A percentile compares a stretch with the other conserved stretches of the same genome.
These are phyloP conservation scores for Aspergillus indologenus DNA, from an alignment of 495 filamentous ascomycete genomes.

Conservation along the genomic window DNA sequence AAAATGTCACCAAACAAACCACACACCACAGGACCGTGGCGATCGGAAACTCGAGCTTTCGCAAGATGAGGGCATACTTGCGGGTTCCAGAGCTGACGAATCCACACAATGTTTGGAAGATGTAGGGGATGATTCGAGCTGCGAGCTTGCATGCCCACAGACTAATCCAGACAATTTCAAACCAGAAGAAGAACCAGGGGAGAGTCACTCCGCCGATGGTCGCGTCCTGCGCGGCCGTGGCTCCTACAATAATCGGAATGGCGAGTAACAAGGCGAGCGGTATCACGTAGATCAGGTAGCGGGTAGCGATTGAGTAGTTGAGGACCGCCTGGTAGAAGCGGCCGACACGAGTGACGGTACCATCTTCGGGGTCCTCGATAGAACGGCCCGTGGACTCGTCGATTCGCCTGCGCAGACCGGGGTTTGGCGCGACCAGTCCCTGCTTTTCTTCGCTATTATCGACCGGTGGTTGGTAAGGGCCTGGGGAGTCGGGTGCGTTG, in stretches of 20 bases:
- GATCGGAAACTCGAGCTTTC: slow-evolving; percentile 76
- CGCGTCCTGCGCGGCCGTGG: slow-evolving; percentile 49
- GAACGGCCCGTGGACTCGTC: slow-evolving; percentile 44
- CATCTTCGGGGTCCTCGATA: slow-evolving; percentile 51
- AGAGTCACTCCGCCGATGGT: slow-evolving; percentile 64
- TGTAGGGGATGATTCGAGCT: slow-evolving; percentile 68
- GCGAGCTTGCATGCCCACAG: slow-evolving; percentile 86
- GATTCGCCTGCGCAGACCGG: slow-evolving; percentile 52
- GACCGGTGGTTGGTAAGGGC: neutral
- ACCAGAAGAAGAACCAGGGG: slow-evolving; percentile 82
- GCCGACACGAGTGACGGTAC: slow-evolving; percentile 77
- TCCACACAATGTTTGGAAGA: slow-evolving; percentile 86
- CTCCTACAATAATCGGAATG: slow-evolving; percentile 76
- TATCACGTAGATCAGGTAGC: slow-evolving; percentile 85
- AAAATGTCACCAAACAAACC: slow-evolving; percentile 74
- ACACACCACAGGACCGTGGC: slow-evolving; percentile 86
- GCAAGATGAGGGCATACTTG: slow-evolving; percentile 85
- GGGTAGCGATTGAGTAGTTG: slow-evolving; percentile 78
- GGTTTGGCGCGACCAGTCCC: slow-evolving; percentile 50
- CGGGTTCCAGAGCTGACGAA: slow-evolving; percentile 87
- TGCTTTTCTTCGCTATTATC: slow-evolving; percentile 42
- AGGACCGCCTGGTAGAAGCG: slow-evolving; percentile 79
- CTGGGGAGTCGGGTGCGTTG: slow-evolving; percentile 20
- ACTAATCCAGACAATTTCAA: slow-evolving; percentile 85
- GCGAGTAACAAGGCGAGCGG: slow-evolving; percentile 75